Percentiles rank a stretch among this genome's conserved stretches.
Evolutionary conservation across 352 stramenopile species (phyloP).

Genomic region (Phytopythium ostracodes): DNA sequence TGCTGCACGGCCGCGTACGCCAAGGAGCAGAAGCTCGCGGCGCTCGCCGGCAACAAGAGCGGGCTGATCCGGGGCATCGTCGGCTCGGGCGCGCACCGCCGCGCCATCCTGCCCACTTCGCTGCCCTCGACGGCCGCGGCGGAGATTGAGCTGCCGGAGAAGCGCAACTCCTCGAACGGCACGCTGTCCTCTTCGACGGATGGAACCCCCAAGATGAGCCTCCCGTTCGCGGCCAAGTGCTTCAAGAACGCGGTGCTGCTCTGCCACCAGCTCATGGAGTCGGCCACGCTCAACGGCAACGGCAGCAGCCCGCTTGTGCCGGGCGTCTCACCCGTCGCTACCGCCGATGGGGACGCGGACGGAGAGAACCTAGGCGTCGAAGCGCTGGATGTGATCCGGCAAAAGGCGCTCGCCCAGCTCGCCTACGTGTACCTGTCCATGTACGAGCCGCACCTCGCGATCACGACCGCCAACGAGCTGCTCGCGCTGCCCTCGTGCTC

Average conservation of each 20-base stretch:
- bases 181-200: slow-evolving; percentile 25
- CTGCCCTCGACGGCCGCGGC: slow-evolving; percentile 52
- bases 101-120: slow-evolving; percentile 74
- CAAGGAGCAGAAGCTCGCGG: slow-evolving; percentile 56
- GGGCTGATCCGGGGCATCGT: slow-evolving; percentile 77
- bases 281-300: slow-evolving; percentile 27
- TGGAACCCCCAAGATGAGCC: slow-evolving; percentile 68
- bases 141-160: slow-evolving; percentile 66
- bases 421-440: slow-evolving; percentile 90
- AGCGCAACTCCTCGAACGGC: slow-evolving; percentile 36
- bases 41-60: slow-evolving; percentile 72
- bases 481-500: slow-evolving; percentile 62
- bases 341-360: slow-evolving; percentile 15
- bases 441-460: slow-evolving; percentile 86
- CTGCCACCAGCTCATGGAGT: slow-evolving; percentile 70
- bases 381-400: slow-evolving; percentile 62
- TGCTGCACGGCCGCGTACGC: slow-evolving; percentile 86
- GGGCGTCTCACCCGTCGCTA: neutral
- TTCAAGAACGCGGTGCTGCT: slow-evolving; percentile 87
- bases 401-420: slow-evolving; percentile 86
- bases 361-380: slow-evolving; percentile 36
- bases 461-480: slow-evolving; percentile 79
- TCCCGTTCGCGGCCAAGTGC: slow-evolving; percentile 84
- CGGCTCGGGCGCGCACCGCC: slow-evolving; percentile 72
- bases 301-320: slow-evolving; percentile 4